phyloP scores from a whole-genome alignment of 129 eudicot species.

The Flaveria ramosissima region DNA sequence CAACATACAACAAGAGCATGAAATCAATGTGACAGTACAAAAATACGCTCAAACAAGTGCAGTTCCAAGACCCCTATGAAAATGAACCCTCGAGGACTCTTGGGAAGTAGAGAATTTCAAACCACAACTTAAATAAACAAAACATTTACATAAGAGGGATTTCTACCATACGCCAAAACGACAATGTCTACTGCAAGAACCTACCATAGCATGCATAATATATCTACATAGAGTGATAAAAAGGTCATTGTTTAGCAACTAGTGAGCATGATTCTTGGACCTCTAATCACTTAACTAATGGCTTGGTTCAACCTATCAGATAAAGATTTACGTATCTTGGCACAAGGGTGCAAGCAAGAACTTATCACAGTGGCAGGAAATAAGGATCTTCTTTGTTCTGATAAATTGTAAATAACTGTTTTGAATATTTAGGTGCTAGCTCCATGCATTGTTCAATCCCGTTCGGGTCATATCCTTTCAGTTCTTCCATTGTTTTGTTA shows the following conservation, averaged over 20 bases:
- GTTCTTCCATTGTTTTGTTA: constrained; percentile 57
- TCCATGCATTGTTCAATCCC: constrained; percentile 48
- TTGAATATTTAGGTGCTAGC: constrained; percentile 61
- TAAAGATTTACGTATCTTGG: not conserved
- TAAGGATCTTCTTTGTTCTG: constrained; percentile 60
- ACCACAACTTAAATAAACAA: not conserved
- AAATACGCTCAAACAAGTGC: not conserved
- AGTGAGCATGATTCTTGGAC: not conserved
- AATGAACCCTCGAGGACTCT: not conserved
- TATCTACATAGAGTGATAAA: not conserved
- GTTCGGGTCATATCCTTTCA: constrained; percentile 35
- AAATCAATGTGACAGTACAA: no score
- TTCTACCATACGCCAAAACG: not conserved
- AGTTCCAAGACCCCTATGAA: not conserved
- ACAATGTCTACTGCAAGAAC: no score
- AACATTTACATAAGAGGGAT: not conserved
- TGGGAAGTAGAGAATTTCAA: not conserved
- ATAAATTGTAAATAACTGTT: constrained; percentile 73
- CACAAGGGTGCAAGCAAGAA: constrained; percentile 1
- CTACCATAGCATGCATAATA: not conserved
- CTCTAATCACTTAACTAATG: not conserved
- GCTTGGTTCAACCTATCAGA: not conserved
- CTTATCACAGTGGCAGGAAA: constrained; percentile 38
- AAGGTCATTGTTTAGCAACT: not conserved
- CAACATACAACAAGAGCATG: no score